These are phyloP conservation scores for Hypoxylon intermedium DNA, from an alignment of 495 filamentous ascomycete genomes.

Conservation along the genomic window DNA sequence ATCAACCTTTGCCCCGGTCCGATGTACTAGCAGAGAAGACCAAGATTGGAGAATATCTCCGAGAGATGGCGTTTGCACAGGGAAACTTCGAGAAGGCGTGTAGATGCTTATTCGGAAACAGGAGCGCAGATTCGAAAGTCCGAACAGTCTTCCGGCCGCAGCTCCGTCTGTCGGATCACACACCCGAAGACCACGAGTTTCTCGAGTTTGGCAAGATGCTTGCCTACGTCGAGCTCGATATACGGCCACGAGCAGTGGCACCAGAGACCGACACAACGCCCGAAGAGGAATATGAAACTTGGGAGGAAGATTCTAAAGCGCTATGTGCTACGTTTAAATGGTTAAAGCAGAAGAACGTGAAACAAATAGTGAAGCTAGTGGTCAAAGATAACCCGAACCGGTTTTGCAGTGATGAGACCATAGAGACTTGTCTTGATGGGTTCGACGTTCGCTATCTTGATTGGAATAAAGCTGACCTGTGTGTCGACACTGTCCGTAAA, in stretches of 20 bases:
- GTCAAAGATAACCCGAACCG: slow-evolving; percentile 15
- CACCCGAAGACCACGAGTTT: slow-evolving; percentile 20
- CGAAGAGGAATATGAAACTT: slow-evolving; percentile 6
- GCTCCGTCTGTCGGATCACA: slow-evolving; percentile 10
- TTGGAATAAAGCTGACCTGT: slow-evolving; percentile 49
- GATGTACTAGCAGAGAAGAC: slow-evolving; percentile 15
- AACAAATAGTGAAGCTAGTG: slow-evolving; percentile 25
- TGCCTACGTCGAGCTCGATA: slow-evolving; percentile 19
- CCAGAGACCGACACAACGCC: background rate
- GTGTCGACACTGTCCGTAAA: slow-evolving; percentile 42
- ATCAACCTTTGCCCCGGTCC: slow-evolving; percentile 5
- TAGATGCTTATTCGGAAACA: slow-evolving; percentile 16
- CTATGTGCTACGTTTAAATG: slow-evolving; percentile 24
- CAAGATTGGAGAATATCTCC: slow-evolving; percentile 16
- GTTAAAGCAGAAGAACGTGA: slow-evolving; percentile 17
- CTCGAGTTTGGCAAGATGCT: slow-evolving; percentile 19
- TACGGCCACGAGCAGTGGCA: slow-evolving; percentile 1
- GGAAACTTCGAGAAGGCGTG: slow-evolving; percentile 19
- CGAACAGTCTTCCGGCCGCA: slow-evolving; percentile 19
- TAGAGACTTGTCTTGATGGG: slow-evolving; percentile 41
- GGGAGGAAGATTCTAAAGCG: slow-evolving; percentile 20
- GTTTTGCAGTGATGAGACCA: slow-evolving; percentile 44
- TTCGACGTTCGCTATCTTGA: slow-evolving; percentile 47
- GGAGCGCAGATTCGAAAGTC: slow-evolving; percentile 21
- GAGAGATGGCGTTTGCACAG: slow-evolving; percentile 22